Evolutionary conservation across 2,329 filamentous ascomycete genomes (phyloP), one percentile per base, ranked within the genome.

Genomic region (Huntiella abstrusa): DNA sequence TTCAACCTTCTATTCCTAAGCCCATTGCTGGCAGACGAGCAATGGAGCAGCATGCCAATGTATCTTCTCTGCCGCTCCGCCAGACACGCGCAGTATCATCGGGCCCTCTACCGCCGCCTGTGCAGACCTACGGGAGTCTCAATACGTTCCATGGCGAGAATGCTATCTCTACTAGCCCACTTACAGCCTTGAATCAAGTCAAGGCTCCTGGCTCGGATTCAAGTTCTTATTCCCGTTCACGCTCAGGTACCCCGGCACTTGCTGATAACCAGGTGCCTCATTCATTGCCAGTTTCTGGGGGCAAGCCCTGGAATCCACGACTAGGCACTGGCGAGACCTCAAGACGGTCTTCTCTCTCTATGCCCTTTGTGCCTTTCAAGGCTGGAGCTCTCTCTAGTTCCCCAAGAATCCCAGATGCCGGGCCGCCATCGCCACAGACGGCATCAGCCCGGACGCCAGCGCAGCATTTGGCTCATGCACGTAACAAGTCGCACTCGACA

Each of bases 321-420:
- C 43, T 49, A 13, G 45, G 47, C 5, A 32, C 36, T 7, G 50
- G 48, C 13, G 33, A 47, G 32, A 40, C 45, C 15, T 40, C 36
- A 15, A 46, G 86, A 54, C 75, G 85, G 45, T 79, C 83, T 5
- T 95, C 85, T 0, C 75, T 94, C 16, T 92, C 84, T 1, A 94
- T 95, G 55, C 84, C 44, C 32, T 94, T 95, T 56, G 84, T 92
- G 54, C 87, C 88, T 0, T 98, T 98, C 67, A 98, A 98, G 62
- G 84, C 87, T 11, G 88, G 88, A 8, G 92, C 88, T 1, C 67
- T 96, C n/a, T 93, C 87, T 2, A 85, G 83, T 3, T 95, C 87
- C 4, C 88, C 87, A 0, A 64, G 69, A 28, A 58, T 65, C 5
- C 57, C 61, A 2, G 71, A 74, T 10, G 58, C 62, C 11, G 72